A percentile compares a stretch with the other conserved stretches of the same genome.
phyloP scores from a whole-genome alignment of 2,329 filamentous ascomycete species.

The Fusarium subglutinans region DNA sequence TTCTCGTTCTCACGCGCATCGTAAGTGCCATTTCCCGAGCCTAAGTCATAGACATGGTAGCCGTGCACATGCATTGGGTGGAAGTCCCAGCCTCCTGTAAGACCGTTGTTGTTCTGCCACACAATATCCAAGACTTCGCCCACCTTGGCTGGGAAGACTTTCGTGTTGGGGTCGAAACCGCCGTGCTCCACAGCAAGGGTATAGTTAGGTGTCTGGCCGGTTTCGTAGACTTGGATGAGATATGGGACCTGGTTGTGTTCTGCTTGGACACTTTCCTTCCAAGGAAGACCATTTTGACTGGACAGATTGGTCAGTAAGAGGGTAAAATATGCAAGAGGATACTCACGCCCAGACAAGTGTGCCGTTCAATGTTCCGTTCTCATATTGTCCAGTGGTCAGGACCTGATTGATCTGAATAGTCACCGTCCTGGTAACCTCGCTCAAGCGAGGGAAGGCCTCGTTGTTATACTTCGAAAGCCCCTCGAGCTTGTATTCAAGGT shows the following conservation, averaged over 20 bases:
- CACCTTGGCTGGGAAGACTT: constrained; percentile 61
- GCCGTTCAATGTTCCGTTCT: constrained; percentile 26
- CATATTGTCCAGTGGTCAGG: constrained; percentile 44
- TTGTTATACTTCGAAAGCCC: background rate
- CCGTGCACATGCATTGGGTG: constrained; percentile 27
- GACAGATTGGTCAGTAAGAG: background rate
- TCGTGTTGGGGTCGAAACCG: constrained; percentile 63
- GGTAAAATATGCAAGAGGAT: accelerated
- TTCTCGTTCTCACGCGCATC: constrained; percentile 8
- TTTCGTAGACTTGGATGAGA: constrained; percentile 27
- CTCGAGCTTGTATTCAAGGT: constrained; percentile 55
- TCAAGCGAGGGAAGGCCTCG: constrained; percentile 49
- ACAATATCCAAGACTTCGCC: constrained; percentile 67
- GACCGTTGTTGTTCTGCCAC: constrained; percentile 52
- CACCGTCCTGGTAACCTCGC: constrained; percentile 60
- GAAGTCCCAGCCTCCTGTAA: constrained; percentile 42
- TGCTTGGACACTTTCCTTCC: constrained; percentile 28
- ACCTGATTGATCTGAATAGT: constrained; percentile 57
- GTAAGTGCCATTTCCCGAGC: constrained; percentile 21
- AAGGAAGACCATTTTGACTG: constrained; percentile 21
- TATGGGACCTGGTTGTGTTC: constrained; percentile 23
- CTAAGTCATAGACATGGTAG: constrained; percentile 20
- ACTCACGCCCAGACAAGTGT: constrained; percentile 28
- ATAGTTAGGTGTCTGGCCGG: constrained; percentile 56
- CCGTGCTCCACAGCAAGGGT: constrained; percentile 57